Base-by-base conservation (phyloP, 768 basidiomycete genomes). In the Brasilioporus rufonigricans region DNA sequence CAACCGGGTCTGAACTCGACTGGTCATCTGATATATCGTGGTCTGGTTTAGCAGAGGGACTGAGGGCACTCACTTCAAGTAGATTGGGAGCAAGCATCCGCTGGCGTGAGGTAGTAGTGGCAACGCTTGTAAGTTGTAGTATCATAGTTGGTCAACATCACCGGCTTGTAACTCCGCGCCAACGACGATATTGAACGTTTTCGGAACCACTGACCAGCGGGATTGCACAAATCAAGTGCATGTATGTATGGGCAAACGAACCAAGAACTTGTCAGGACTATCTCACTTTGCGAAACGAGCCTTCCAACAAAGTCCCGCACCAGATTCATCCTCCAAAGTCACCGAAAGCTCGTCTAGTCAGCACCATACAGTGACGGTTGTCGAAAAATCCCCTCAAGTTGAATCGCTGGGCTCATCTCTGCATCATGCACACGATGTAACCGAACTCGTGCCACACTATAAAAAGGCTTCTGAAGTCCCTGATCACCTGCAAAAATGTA, bases 401-500 rank as follows among this genome's bases (percentile, higher is more conserved):
- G 64, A 39, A 21, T 39, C 65, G 9, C 62, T 58, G 44, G 65
- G 52, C 66, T 69, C 63, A 23, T 75, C 67, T 66, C 32, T 58
- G 56, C 66, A 72, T n/a, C n/a, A n/a, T 56, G 77, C 74, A 57
- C 83, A 83, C 63, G 87, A 94, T 64, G 89, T 86, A 21, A 83
- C 82, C 1, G 81, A 82, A 2, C 77, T 93, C 1, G 91, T 93
- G 3, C 82, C 85, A 3, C 82, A 84, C 65, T 94, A 90, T 66
- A 78, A 74, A 16, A 66, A 83, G 24, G 69, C 74, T 4, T 75
- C 80, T 0, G 75, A 95, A 57, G 91, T 95, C 11, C 93, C 94
- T 4, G 74, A 80, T 18, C 81, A 89, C 64, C 78, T 96, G 10
- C 76, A 80, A 61, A 97, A 97, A 78, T 96, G 93, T 95, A 64